phyloP scores from a whole-genome alignment of 805 yeast genomes.

The Starmerella stellata region DNA sequence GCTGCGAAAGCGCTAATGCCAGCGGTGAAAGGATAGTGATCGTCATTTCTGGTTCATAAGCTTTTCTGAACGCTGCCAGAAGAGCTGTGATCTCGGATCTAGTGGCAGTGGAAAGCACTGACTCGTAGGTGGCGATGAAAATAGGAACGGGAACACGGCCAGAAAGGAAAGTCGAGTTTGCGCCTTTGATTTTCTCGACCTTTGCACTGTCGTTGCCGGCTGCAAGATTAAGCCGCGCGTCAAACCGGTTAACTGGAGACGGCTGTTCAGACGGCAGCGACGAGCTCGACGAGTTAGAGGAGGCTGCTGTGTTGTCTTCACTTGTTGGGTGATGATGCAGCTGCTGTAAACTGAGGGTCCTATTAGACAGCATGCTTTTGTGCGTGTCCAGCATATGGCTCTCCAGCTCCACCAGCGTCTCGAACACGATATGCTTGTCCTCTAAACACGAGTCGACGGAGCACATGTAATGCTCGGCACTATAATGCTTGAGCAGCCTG shows the following conservation, averaged over 20 bases:
- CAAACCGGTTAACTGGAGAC: constrained; percentile 6
- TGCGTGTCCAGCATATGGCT: constrained; percentile 82
- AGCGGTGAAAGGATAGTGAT: not conserved
- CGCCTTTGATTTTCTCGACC: constrained; percentile 14
- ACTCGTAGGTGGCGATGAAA: constrained; percentile 15
- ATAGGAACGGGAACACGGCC: constrained; percentile 15
- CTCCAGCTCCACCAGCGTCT: constrained; percentile 65
- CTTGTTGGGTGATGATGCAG: too few species aligned
- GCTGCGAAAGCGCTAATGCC: not conserved
- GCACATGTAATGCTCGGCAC: constrained; percentile 57
- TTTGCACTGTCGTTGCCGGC: constrained; percentile 22
- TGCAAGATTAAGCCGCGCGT: constrained; percentile 17
- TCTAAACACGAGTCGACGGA: constrained; percentile 62
- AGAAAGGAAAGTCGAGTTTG: constrained; percentile 12
- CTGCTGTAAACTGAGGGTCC: not conserved
- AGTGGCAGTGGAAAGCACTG: constrained; percentile 7
- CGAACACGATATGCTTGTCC: constrained; percentile 78
- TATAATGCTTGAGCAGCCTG: constrained; percentile 57
- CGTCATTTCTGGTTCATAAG: not conserved
- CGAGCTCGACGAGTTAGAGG: not conserved
- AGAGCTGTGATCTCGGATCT: constrained; percentile 14
- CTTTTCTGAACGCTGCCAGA: constrained; percentile 9
- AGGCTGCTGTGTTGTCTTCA: not conserved
- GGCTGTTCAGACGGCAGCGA: not conserved
- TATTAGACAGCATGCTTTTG: constrained; percentile 35